phyloP scores from a whole-genome alignment of 2,329 filamentous ascomycete genomes.

The Didymella glomerata region DNA sequence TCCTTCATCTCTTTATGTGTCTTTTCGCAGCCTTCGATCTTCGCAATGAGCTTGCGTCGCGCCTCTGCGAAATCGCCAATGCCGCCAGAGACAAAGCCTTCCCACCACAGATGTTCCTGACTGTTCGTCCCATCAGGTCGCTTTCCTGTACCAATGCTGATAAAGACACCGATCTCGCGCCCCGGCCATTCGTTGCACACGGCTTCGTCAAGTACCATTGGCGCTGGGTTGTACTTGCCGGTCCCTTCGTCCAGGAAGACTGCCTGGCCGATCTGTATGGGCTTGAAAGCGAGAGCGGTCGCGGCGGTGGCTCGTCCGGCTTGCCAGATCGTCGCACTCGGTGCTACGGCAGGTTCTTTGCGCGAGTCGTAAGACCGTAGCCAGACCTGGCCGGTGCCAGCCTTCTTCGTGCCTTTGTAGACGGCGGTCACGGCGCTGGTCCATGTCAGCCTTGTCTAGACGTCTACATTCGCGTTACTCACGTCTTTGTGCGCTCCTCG shows the following conservation, averaged over 20 bases:
- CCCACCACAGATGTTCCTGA: slow-evolving; percentile 83
- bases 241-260: slow-evolving; percentile 92
- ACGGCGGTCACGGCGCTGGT: slow-evolving; percentile 85
- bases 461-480: slow-evolving; percentile 51
- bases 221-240: slow-evolving; percentile 90
- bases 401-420: slow-evolving; percentile 80
- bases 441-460: slow-evolving; percentile 25
- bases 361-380: slow-evolving; percentile 95
- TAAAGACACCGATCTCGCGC: slow-evolving; percentile 87
- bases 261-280: slow-evolving; percentile 91
- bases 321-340: slow-evolving; percentile 96
- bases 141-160: slow-evolving; percentile 94
- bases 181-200: slow-evolving; percentile 94
- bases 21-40: slow-evolving; percentile 94
- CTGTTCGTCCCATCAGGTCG: slow-evolving; percentile 75
- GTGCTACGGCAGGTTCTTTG: slow-evolving; percentile 88
- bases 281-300: slow-evolving; percentile 93
- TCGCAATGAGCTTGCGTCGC: slow-evolving; percentile 80
- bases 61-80: slow-evolving; percentile 93
- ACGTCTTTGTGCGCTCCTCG: slow-evolving; percentile 90
- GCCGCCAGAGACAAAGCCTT: slow-evolving; percentile 75
- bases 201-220: slow-evolving; percentile 87
- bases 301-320: slow-evolving; percentile 93
- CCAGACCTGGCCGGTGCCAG: slow-evolving; percentile 70
- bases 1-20: slow-evolving; percentile 90